phyloP scores from a whole-genome alignment of 306 rosid species.

The Cucurbita moschata region DNA sequence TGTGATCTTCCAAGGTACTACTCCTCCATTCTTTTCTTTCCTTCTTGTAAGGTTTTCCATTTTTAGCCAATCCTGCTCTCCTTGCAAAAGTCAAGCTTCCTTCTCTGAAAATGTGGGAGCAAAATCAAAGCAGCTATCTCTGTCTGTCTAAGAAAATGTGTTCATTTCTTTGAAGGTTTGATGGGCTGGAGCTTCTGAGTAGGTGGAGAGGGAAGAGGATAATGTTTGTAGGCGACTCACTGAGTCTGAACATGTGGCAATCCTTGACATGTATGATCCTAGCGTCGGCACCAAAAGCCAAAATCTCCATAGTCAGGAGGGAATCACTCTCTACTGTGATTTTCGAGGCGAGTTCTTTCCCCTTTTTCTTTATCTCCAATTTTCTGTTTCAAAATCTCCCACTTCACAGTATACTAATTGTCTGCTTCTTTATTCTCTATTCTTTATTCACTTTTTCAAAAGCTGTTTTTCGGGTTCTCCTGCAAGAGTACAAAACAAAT shows the following conservation, averaged over 20 bases:
- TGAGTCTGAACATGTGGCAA: slow-evolving; percentile 53
- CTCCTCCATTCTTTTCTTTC: background rate
- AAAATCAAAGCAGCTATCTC: background rate
- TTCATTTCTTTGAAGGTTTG: slow-evolving; percentile 20
- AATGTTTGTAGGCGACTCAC: slow-evolving; percentile 67
- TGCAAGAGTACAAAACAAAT: background rate
- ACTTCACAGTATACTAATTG: background rate
- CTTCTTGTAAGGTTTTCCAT: background rate
- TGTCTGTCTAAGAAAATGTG: background rate
- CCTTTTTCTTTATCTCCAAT: background rate
- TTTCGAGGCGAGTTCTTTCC: slow-evolving; percentile 30
- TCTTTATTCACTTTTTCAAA: slow-evolving; percentile 1
- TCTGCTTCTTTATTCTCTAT: background rate
- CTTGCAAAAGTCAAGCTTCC: background rate
- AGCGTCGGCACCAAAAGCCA: slow-evolving; percentile 38
- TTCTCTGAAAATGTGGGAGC: background rate
- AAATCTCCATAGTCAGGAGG: slow-evolving; percentile 23
- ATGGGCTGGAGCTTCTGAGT: slow-evolving; percentile 32
- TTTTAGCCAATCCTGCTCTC: background rate
- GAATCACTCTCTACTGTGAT: slow-evolving; percentile 29
- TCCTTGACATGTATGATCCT: slow-evolving; percentile 54
- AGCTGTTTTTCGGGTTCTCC: slow-evolving; percentile 2
- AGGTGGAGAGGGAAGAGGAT: slow-evolving; percentile 42
- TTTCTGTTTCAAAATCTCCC: background rate
- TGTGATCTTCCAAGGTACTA: slow-evolving; percentile 9